phyloP scores from a whole-genome alignment of 129 eudicot species.

The Escallonia rubra region DNA sequence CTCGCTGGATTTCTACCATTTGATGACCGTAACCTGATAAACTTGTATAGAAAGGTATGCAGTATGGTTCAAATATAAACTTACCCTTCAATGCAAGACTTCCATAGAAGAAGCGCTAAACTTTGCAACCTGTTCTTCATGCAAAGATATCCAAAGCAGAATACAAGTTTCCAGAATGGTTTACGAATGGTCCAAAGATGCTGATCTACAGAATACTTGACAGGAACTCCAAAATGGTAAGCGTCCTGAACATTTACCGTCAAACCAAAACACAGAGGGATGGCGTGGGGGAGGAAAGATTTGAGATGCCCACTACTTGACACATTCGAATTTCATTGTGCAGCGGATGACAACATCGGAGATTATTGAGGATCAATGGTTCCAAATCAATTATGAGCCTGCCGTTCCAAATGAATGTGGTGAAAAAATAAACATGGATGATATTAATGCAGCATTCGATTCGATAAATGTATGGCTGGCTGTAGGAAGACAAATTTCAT shows the following conservation, averaged over 20 bases:
- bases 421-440: slow-evolving; percentile 7
- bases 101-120: no score
- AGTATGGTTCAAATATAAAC: slow-evolving; percentile 1
- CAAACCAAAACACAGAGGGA: not conserved
- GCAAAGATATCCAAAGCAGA: slow-evolving; percentile 26
- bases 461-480: slow-evolving; percentile 6
- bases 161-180: slow-evolving; percentile 26
- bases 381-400: slow-evolving; percentile 20
- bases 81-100: not conserved
- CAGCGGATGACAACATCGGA: slow-evolving; percentile 20
- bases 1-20: slow-evolving; percentile 26
- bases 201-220: slow-evolving; percentile 23
- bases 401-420: slow-evolving; percentile 2
- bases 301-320: no score
- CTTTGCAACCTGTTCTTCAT: not conserved
- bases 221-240: slow-evolving; percentile 22
- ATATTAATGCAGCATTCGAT: slow-evolving; percentile 12
- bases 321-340: not conserved
- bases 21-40: slow-evolving; percentile 20
- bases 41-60: slow-evolving; percentile 23
- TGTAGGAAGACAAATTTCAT: no score
- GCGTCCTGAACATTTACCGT: no score
- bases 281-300: no score
- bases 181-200: slow-evolving; percentile 22
- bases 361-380: slow-evolving; percentile 24